Conservation (phyloP, 2,329 filamentous ascomycete genomes). For the Madurella mycetomatis region DNA sequence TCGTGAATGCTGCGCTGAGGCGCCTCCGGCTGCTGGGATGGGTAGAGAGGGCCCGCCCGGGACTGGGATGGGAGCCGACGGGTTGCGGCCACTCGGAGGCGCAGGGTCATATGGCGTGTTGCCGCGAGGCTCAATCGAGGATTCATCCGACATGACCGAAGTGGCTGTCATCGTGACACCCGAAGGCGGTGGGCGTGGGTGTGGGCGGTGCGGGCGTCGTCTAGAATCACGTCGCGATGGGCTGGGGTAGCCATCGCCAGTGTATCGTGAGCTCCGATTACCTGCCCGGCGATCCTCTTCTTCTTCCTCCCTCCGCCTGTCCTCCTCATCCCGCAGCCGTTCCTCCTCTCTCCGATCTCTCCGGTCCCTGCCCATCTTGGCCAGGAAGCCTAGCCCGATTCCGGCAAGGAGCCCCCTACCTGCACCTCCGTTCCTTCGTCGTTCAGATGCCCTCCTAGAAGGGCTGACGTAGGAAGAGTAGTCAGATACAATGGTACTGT, state of each 20-base stretch:
- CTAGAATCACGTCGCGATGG: conserved; percentile 40
- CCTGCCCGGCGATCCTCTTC: conserved; percentile 53
- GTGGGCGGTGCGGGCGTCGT: conserved; percentile 26
- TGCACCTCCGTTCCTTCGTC: conserved; percentile 38
- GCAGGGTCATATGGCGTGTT: conserved; percentile 30
- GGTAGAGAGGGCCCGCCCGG: conserved; percentile 7
- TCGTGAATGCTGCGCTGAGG: conserved; percentile 35
- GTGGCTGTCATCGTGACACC: conserved; percentile 21
- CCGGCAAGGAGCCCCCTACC: conserved; percentile 57
- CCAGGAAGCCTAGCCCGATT: conserved; percentile 64
- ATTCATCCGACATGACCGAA: conserved; percentile 31
- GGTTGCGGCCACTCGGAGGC: conserved; percentile 23
- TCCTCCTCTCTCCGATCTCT: conserved; percentile 51
- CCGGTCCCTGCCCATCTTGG: conserved; percentile 59
- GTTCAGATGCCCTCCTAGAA: conserved; percentile 51
- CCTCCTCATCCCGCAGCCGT: conserved; percentile 31
- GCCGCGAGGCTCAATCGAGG: conserved; percentile 37
- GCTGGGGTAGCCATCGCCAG: conserved; percentile 60
- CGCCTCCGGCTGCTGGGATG: conserved; percentile 27
- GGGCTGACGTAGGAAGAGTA: conserved; percentile 60
- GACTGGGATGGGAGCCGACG: conserved; percentile 3
- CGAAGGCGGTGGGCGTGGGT: conserved; percentile 21
- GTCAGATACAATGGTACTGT: conserved; percentile 48
- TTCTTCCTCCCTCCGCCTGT: conserved; percentile 45
- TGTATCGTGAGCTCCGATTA: conserved; percentile 59